These are phyloP conservation scores for Phytophthora capsici DNA, from an alignment of 352 stramenopile species.

Conservation along the genomic window DNA sequence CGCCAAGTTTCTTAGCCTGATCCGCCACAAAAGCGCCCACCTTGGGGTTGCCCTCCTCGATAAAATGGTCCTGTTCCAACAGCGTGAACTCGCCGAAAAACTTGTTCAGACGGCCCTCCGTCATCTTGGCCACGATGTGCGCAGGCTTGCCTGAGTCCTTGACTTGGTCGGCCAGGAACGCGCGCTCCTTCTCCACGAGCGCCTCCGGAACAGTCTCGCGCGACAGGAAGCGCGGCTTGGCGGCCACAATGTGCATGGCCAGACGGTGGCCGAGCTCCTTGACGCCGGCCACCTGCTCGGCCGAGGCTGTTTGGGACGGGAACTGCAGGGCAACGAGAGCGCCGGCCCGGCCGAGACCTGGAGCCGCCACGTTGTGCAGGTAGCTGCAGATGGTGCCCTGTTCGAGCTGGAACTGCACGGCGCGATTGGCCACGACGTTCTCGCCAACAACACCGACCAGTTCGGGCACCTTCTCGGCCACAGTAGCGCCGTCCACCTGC, in stretches of 20 bases:
- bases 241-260: constrained; percentile 96
- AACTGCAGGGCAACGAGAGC: constrained; percentile 92
- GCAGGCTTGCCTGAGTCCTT: constrained; percentile 88
- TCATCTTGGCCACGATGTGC: constrained; percentile 96
- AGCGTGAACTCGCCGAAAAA: constrained; percentile 95
- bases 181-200: constrained; percentile 91
- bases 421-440: constrained; percentile 85
- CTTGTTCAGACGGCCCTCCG: constrained; percentile 92
- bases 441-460: constrained; percentile 87
- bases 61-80: constrained; percentile 94
- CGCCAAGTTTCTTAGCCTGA: constrained; percentile 67
- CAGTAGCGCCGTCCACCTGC: constrained; percentile 59
- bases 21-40: constrained; percentile 80
- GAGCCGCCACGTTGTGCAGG: constrained; percentile 80
- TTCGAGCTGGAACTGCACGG: constrained; percentile 69
- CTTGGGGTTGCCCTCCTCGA: constrained; percentile 93
- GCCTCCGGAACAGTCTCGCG: constrained; percentile 84
- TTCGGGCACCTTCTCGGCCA: constrained; percentile 77
- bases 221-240: constrained; percentile 92
- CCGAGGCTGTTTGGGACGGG: constrained; percentile 48
- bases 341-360: constrained; percentile 77
- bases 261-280: constrained; percentile 91
- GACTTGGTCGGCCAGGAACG: constrained; percentile 91
- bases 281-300: constrained; percentile 61
- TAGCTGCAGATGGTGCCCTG: constrained; percentile 86